Percentiles rank a stretch among this genome's conserved stretches.
These are phyloP conservation scores for Cyberlindnera mississippiensis DNA, from an alignment of 805 yeast genomes.

Conservation along the genomic window DNA sequence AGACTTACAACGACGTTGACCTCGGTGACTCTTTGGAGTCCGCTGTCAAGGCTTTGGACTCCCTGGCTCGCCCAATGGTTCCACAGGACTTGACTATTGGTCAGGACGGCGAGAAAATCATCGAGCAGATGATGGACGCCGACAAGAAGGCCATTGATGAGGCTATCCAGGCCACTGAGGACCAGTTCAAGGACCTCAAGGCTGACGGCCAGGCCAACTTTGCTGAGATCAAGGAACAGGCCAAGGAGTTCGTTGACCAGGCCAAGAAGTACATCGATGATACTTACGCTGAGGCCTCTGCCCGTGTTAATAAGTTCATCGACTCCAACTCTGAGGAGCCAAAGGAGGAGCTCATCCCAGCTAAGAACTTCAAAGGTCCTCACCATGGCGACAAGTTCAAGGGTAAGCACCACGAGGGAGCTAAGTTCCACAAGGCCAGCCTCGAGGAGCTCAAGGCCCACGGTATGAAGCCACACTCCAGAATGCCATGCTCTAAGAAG, in stretches of 20 bases:
- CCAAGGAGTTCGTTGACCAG: slow-evolving; percentile 5
- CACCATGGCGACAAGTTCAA: slow-evolving; percentile 2
- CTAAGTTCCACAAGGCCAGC: background rate
- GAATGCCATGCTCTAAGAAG: slow-evolving; percentile 5
- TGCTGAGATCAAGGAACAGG: slow-evolving; percentile 5
- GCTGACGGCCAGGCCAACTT: slow-evolving; percentile 4
- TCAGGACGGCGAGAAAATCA: background rate
- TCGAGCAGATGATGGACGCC: slow-evolving; percentile 1
- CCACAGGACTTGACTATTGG: background rate
- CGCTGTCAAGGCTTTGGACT: slow-evolving; percentile 7
- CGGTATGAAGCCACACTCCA: slow-evolving; percentile 8
- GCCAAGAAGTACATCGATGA: slow-evolving; percentile 9
- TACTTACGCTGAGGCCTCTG: slow-evolving; percentile 5
- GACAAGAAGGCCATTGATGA: slow-evolving; percentile 3
- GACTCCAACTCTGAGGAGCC: slow-evolving; percentile 8
- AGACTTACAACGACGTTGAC: slow-evolving; percentile 17
- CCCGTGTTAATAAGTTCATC: slow-evolving; percentile 6
- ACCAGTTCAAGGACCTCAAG: slow-evolving; percentile 4
- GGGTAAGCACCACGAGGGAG: background rate
- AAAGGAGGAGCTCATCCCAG: slow-evolving; percentile 2
- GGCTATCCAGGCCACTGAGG: background rate
- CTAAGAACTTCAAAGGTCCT: slow-evolving; percentile 7
- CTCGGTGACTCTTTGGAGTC: slow-evolving; percentile 19
- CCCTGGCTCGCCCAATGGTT: slow-evolving; percentile 2
- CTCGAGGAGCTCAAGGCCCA: slow-evolving; percentile 1